Conservation (phyloP, 1,139 yeast species). For the Geotrichum australiense region DNA sequence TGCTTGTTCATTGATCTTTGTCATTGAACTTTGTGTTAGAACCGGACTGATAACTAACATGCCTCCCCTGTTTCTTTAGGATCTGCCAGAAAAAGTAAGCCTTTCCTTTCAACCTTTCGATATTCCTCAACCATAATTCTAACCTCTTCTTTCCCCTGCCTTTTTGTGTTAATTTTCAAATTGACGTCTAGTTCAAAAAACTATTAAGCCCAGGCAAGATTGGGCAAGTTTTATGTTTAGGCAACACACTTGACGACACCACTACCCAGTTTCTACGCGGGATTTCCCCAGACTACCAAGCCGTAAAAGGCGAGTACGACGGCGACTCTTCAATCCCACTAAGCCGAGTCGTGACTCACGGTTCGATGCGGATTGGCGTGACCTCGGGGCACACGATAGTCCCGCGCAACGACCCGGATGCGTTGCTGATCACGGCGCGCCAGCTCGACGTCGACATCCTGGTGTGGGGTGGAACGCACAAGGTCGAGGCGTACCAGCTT, state of each 20-base stretch:
- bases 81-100: conserved; percentile 37
- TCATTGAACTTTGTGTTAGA: too few species aligned
- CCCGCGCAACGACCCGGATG: conserved; percentile 82
- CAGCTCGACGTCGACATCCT: conserved; percentile 87
- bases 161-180: background rate
- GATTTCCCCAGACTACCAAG: conserved; percentile 63
- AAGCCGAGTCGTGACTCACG: conserved; percentile 59
- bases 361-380: conserved; percentile 71
- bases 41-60: background rate
- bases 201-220: conserved; percentile 76
- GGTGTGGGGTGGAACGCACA: conserved; percentile 95
- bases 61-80: conserved; percentile 25
- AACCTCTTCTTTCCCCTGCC: background rate
- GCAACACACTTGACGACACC: conserved; percentile 66
- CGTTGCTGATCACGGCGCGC: conserved; percentile 74
- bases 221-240: conserved; percentile 75
- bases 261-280: conserved; percentile 58
- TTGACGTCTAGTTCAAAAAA: conserved; percentile 62
- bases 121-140: background rate
- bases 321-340: conserved; percentile 44
- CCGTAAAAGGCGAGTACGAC: conserved; percentile 78
- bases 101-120: background rate
- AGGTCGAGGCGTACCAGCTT: conserved; percentile 85
- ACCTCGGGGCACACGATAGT: conserved; percentile 79
- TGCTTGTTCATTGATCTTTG: conserved; percentile 5